Percentiles rank a stretch among this genome's conserved stretches.
Conservation (phyloP, 257 asterid species). For the Anisodus tanguticus region DNA sequence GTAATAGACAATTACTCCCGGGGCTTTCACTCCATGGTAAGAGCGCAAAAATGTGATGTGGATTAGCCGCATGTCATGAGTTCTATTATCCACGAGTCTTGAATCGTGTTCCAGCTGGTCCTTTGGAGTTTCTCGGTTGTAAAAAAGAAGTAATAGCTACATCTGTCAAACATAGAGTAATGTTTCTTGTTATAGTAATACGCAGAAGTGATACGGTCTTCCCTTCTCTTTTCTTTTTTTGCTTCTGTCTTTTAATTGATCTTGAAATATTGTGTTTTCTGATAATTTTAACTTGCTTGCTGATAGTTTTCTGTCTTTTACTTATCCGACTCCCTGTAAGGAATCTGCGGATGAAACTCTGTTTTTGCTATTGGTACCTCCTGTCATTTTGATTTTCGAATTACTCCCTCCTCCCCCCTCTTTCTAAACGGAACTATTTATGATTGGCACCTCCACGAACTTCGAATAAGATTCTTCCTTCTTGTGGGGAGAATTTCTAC, state of each 20-base stretch:
- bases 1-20: neutral
- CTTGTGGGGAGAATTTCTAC: neutral
- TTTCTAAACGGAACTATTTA: neutral
- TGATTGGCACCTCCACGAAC: neutral
- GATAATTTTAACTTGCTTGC: slow-evolving; percentile 9
- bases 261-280: neutral
- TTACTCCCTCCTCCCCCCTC: neutral
- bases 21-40: neutral
- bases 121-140: neutral
- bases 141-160: neutral
- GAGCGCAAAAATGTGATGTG: neutral
- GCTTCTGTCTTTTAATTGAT: neutral
- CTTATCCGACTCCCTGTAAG: neutral
- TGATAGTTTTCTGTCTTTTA: neutral
- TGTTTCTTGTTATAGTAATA: neutral
- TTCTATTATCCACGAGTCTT: neutral
- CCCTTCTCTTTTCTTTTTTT: neutral
- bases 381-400: neutral
- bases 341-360: neutral
- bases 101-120: neutral
- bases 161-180: neutral
- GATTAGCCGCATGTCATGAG: neutral
- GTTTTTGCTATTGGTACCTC: neutral
- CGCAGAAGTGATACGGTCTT: neutral
- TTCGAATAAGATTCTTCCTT: neutral